These are phyloP conservation scores for Trichoderma oligosporum DNA, from an alignment of 2,329 filamentous ascomycete genomes.

Conservation along the genomic window DNA sequence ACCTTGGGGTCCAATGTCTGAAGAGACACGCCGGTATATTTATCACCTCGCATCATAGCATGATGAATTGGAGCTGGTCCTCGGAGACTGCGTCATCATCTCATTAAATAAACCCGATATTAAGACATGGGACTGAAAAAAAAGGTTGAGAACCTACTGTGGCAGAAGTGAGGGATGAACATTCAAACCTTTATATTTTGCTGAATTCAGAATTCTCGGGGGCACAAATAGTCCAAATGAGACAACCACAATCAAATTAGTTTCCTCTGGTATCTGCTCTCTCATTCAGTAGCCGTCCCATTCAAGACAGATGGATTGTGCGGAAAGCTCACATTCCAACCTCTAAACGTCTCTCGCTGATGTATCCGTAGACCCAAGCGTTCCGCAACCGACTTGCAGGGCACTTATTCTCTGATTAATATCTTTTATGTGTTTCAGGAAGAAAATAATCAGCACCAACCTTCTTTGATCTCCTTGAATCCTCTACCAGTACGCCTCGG, in stretches of 20 bases:
- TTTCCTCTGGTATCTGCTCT: conserved; percentile 53
- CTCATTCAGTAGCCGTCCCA: not conserved
- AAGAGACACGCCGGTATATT: conserved; percentile 70
- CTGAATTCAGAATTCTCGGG: conserved; percentile 62
- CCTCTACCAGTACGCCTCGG: conserved; percentile 76
- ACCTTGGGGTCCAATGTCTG: conserved; percentile 74
- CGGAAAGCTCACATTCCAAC: conserved; percentile 62
- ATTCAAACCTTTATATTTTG: conserved; percentile 84
- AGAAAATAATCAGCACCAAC: conserved; percentile 41
- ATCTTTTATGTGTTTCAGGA: not conserved
- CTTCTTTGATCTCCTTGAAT: conserved; percentile 61
- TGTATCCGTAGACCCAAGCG: conserved; percentile 65
- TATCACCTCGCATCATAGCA: conserved; percentile 62
- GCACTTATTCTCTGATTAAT: conserved; percentile 50
- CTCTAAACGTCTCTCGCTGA: conserved; percentile 74
- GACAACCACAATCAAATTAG: conserved; percentile 83
- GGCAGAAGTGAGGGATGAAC: conserved; percentile 89
- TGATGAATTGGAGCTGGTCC: conserved; percentile 86
- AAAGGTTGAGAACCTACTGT: conserved; percentile 50
- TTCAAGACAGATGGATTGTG: not conserved
- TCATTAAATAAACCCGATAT: not conserved
- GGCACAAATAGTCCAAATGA: conserved; percentile 93
- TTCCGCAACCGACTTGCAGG: conserved; percentile 64
- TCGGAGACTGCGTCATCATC: conserved; percentile 56
- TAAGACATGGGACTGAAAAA: not conserved